Evolutionary conservation across 495 filamentous ascomycete species (phyloP).

Genomic region (Talaromyces nanjingensis): DNA sequence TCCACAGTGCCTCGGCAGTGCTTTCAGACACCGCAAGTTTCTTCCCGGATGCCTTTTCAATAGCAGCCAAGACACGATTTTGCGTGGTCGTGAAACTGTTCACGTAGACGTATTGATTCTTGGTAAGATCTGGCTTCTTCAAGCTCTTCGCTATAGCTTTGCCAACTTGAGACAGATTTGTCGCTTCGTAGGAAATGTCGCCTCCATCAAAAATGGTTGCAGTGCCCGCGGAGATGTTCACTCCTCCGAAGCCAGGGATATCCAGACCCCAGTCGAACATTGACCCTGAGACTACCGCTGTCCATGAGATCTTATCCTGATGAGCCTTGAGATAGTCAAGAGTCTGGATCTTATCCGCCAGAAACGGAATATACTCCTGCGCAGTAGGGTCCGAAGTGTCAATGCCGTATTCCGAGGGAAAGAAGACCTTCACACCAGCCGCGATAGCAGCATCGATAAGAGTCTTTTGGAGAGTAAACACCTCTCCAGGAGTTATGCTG

Average conservation of each 20-base stretch:
- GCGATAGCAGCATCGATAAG: constrained; percentile 55
- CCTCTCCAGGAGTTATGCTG: constrained; percentile 7
- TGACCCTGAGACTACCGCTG: neutral
- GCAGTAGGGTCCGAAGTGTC: constrained; percentile 39
- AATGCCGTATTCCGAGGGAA: constrained; percentile 70
- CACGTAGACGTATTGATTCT: constrained; percentile 44
- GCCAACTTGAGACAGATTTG: constrained; percentile 41
- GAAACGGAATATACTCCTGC: constrained; percentile 31
- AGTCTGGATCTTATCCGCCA: constrained; percentile 31
- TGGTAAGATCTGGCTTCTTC: constrained; percentile 43
- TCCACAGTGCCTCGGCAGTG: constrained; percentile 33
- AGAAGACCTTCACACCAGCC: constrained; percentile 58
- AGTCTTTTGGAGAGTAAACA: constrained; percentile 29
- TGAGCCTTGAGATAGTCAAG: neutral
- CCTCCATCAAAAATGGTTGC: constrained; percentile 45
- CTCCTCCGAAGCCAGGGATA: neutral
- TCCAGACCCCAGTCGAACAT: constrained; percentile 4
- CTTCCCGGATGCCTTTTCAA: constrained; percentile 34
- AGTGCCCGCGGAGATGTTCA: neutral
- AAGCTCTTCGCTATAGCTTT: constrained; percentile 42
- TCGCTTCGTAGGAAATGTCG: constrained; percentile 38
- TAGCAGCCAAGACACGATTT: constrained; percentile 39
- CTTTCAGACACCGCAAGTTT: constrained; percentile 33
- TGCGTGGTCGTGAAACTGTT: constrained; percentile 45
- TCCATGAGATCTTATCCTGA: neutral